A percentile compares a stretch with the other conserved stretches of the same genome.
Evolutionary conservation across 805 yeast species (phyloP).

Genomic region (Aciculoconidium aculeatum): DNA sequence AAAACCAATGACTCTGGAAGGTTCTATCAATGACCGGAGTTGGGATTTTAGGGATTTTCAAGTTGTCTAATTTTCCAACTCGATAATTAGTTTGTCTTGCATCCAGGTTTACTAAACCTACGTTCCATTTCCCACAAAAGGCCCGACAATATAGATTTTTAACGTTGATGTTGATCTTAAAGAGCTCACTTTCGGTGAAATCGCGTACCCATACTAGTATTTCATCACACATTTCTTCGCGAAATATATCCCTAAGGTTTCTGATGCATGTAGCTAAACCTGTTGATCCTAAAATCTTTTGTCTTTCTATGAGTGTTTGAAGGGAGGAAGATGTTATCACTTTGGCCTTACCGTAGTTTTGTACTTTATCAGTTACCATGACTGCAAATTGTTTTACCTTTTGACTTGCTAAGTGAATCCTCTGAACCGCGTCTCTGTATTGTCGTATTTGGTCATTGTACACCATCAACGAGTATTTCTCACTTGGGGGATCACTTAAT

Average conservation of each 20-base stretch:
- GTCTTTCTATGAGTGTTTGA: slow-evolving; percentile 45
- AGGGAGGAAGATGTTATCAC: slow-evolving; percentile 56
- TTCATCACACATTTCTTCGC: slow-evolving; percentile 78
- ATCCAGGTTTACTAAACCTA: slow-evolving; percentile 33
- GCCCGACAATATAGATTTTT: slow-evolving; percentile 52
- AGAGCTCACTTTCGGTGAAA: slow-evolving; percentile 48
- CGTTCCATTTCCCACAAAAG: slow-evolving; percentile 56
- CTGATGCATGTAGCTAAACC: slow-evolving; percentile 65
- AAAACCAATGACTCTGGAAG: slow-evolving; percentile 32
- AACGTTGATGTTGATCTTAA: slow-evolving; percentile 41
- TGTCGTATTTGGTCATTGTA: slow-evolving; percentile 82
- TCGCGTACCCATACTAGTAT: slow-evolving; percentile 62
- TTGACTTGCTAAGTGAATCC: slow-evolving; percentile 58
- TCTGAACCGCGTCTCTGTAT: slow-evolving; percentile 62
- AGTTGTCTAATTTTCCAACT: slow-evolving; percentile 29
- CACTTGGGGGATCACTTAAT: slow-evolving; percentile 31
- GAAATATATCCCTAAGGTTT: slow-evolving; percentile 60
- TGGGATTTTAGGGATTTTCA: slow-evolving; percentile 34
- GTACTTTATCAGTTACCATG: slow-evolving; percentile 65
- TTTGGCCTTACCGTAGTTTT: slow-evolving; percentile 60
- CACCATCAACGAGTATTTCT: slow-evolving; percentile 49
- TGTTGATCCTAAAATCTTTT: slow-evolving; percentile 51
- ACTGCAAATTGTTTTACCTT: slow-evolving; percentile 60
- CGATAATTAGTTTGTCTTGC: slow-evolving; percentile 13
- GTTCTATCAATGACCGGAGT: slow-evolving; percentile 7